phyloP scores from a whole-genome alignment of 2,329 filamentous ascomycete species.

The Aureobasidium uvarum region DNA sequence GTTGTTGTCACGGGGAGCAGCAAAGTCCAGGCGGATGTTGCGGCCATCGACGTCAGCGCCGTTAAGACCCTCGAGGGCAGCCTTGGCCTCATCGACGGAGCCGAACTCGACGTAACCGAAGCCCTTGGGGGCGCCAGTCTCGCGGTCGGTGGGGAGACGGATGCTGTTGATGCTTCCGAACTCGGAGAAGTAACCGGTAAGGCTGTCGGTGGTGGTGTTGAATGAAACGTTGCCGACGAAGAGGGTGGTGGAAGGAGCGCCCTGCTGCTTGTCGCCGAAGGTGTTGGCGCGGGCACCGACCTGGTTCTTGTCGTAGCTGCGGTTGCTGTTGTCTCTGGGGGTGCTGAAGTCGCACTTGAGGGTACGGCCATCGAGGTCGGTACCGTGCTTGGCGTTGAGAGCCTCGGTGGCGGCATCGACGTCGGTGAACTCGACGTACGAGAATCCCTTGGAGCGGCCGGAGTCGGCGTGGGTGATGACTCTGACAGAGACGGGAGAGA shows the following conservation, averaged over 20 bases:
- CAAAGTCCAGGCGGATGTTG: slow-evolving; percentile 78
- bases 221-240: slow-evolving; percentile 92
- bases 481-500: slow-evolving; percentile 68
- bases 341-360: slow-evolving; percentile 79
- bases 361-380: slow-evolving; percentile 69
- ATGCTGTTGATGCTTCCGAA: slow-evolving; percentile 71
- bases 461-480: slow-evolving; percentile 79
- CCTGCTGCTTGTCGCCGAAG: slow-evolving; percentile 71
- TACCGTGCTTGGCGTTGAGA: slow-evolving; percentile 69
- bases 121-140: slow-evolving; percentile 81
- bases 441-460: slow-evolving; percentile 85
- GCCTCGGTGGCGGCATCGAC: slow-evolving; percentile 68
- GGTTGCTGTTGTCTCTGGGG: slow-evolving; percentile 47
- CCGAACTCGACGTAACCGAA: slow-evolving; percentile 88
- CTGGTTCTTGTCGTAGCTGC: slow-evolving; percentile 52
- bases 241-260: slow-evolving; percentile 78
- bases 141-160: slow-evolving; percentile 83
- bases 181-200: slow-evolving; percentile 71
- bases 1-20: slow-evolving; percentile 53
- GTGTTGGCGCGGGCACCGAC: slow-evolving; percentile 59
- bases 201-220: slow-evolving; percentile 71
- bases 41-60: slow-evolving; percentile 71
- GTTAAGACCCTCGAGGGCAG: slow-evolving; percentile 67
- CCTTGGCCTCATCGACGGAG: slow-evolving; percentile 78
- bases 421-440: slow-evolving; percentile 82